Evolutionary conservation across 805 yeast species (phyloP).

Genomic region (Ogataea chonburiensis): DNA sequence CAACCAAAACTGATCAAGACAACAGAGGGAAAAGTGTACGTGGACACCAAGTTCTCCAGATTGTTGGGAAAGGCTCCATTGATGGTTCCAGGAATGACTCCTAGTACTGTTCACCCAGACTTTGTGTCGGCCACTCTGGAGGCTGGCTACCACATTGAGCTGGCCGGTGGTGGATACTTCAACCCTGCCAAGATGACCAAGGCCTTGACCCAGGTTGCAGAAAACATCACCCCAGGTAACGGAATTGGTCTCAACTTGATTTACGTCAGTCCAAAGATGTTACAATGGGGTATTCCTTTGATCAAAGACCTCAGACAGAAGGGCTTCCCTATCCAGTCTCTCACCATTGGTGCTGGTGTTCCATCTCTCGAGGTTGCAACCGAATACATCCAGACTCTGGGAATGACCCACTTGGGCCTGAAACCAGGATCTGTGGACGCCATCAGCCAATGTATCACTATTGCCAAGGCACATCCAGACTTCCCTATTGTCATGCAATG

Average conservation of each 20-base stretch:
- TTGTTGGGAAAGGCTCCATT: conserved; percentile 92
- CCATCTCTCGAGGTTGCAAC: conserved; percentile 97
- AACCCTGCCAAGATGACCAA: conserved; percentile 62
- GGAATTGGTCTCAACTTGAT: conserved; percentile 91
- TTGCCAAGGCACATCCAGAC: conserved; percentile 92
- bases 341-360: conserved; percentile 99
- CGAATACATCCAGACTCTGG: conserved; percentile 90
- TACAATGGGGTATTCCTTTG: conserved; percentile 98
- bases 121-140: conserved; percentile 92
- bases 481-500: conserved; percentile 98
- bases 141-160: conserved; percentile 96
- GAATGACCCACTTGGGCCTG: conserved; percentile 89
- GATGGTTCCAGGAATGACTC: conserved; percentile 99
- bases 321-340: conserved; percentile 94
- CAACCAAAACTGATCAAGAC: conserved; percentile 84
- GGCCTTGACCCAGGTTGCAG: conserved; percentile 75
- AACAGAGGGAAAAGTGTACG: conserved; percentile 68
- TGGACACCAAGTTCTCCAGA: conserved; percentile 92
- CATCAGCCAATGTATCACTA: conserved; percentile 77
- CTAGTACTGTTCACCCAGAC: conserved; percentile 92
- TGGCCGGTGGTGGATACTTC: conserved; percentile 99
- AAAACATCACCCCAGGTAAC: conserved; percentile 73
- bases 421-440: conserved; percentile 98
- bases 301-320: conserved; percentile 82
- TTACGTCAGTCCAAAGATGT: conserved; percentile 95